These are phyloP conservation scores for Alternaria incomplexa DNA, from an alignment of 2,329 filamentous ascomycete species.

Conservation along the genomic window DNA sequence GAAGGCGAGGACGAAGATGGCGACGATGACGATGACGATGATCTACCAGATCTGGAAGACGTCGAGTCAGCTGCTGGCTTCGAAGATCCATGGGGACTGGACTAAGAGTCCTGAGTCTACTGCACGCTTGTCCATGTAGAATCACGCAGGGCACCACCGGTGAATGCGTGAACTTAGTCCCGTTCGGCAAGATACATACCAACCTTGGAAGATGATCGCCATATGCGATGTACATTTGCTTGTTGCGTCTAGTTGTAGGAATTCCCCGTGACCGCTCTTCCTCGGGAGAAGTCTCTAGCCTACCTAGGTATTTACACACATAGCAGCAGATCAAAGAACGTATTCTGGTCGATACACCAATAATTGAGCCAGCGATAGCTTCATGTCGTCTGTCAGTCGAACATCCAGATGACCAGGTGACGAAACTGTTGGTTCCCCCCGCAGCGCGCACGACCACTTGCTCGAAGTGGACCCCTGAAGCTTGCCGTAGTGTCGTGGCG, in stretches of 20 bases:
- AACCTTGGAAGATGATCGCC: neutral
- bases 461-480: constrained; percentile 1
- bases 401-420: neutral
- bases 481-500: neutral
- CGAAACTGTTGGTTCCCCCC: constrained; percentile 4
- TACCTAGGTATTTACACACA: neutral
- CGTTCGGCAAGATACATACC: neutral
- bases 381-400: neutral
- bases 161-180: neutral
- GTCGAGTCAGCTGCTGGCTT: neutral
- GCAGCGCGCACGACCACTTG: constrained; percentile 6
- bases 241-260: neutral
- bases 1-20: neutral
- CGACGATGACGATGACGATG: neutral
- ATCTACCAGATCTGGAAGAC: neutral
- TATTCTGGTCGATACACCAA: neutral
- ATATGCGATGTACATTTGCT: neutral
- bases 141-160: neutral
- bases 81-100: neutral
- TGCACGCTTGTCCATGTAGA: neutral
- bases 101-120: neutral
- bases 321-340: neutral
- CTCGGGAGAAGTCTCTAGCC: neutral
- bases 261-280: neutral
- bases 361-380: neutral